Percentiles rank a stretch among this genome's conserved stretches.
Conservation (phyloP, 202 grass and related monocot species). For the Miscanthus sacchariflorus region DNA sequence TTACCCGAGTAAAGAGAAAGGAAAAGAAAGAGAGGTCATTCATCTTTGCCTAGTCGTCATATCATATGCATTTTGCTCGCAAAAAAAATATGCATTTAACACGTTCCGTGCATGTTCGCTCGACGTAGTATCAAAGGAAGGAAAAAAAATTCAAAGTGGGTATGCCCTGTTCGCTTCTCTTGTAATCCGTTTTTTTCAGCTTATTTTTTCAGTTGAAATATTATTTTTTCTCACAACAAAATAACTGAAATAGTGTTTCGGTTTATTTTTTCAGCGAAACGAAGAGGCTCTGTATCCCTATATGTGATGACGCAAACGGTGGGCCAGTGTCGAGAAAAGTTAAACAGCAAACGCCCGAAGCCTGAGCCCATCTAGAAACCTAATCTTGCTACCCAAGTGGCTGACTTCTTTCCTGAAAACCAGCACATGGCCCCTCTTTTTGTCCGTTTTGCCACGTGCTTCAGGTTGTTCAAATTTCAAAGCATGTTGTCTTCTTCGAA, state of each 20-base stretch:
- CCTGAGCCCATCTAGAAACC: constrained; percentile 9
- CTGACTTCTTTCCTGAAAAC: neutral
- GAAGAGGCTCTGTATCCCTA: too few relatives aligned
- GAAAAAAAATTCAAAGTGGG: neutral
- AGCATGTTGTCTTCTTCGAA: neutral
- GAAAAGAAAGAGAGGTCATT: neutral
- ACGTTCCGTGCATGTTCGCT: constrained; percentile 4
- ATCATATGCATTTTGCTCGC: too few relatives aligned
- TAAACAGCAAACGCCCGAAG: neutral
- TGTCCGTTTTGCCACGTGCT: neutral
- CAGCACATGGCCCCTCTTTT: neutral
- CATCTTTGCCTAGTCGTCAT: constrained; percentile 8
- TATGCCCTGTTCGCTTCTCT: too few relatives aligned
- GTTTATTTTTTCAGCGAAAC: too few relatives aligned
- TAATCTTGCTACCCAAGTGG: neutral
- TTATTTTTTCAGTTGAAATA: too few relatives aligned
- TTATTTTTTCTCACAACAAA: too few relatives aligned
- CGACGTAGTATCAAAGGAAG: neutral
- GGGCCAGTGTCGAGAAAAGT: neutral
- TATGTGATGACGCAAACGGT: neutral
- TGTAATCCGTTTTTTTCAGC: too few relatives aligned
- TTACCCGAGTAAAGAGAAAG: neutral
- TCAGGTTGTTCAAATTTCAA: neutral
- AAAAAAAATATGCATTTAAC: constrained; percentile 10
- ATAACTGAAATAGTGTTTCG: too few relatives aligned